phyloP scores from a whole-genome alignment of 495 filamentous ascomycete genomes.

The Letharia columbiana region DNA sequence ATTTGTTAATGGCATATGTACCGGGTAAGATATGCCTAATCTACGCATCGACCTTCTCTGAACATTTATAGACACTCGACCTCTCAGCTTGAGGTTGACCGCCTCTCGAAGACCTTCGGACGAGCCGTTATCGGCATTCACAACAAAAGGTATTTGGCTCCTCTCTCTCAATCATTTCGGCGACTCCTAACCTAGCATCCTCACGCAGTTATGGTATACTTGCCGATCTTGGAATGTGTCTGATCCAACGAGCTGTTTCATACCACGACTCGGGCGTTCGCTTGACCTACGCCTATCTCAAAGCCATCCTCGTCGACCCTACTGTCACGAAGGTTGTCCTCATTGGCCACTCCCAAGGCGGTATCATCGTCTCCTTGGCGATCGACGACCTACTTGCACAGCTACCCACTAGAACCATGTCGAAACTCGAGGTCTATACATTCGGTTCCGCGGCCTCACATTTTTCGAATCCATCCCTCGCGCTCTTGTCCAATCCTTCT shows the following conservation, averaged over 20 bases:
- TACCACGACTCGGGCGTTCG: constrained; percentile 67
- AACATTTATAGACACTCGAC: constrained; percentile 40
- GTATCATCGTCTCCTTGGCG: constrained; percentile 63
- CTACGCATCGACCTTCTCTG: constrained; percentile 7
- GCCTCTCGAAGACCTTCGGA: constrained; percentile 64
- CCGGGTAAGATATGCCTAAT: constrained; percentile 39
- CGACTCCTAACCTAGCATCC: not conserved
- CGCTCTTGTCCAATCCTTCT: constrained; percentile 2
- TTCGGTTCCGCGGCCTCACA: constrained; percentile 82
- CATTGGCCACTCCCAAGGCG: constrained; percentile 76
- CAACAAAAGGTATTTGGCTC: constrained; percentile 54
- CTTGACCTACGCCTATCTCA: constrained; percentile 43
- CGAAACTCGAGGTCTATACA: constrained; percentile 61
- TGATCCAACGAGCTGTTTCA: constrained; percentile 66
- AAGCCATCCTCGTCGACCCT: constrained; percentile 48
- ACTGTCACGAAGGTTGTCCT: constrained; percentile 63
- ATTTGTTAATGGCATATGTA: constrained; percentile 62
- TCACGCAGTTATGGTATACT: constrained; percentile 46
- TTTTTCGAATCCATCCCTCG: constrained; percentile 68
- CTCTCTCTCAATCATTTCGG: constrained; percentile 7
- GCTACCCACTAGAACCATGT: constrained; percentile 38
- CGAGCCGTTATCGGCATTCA: constrained; percentile 72
- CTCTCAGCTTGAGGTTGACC: constrained; percentile 61
- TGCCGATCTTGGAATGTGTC: constrained; percentile 67
- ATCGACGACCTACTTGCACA: constrained; percentile 76